A percentile compares a stretch with the other conserved stretches of the same genome.
These are phyloP conservation scores for Paramecium sonneborni DNA, from an alignment of 73 alveolate species.

Conservation along the genomic window DNA sequence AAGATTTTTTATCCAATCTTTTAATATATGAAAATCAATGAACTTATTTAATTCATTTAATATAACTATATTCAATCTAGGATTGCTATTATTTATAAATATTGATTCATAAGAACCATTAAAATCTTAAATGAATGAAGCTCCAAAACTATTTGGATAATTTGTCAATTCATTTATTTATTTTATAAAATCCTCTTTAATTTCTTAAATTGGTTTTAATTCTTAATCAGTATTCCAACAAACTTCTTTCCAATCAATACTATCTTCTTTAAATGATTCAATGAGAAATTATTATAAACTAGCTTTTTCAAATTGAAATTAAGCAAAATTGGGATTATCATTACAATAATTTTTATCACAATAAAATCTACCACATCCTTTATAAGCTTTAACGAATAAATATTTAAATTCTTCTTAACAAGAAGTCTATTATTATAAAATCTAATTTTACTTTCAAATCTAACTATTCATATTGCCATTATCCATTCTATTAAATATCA, in stretches of 20 bases:
- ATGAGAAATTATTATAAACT: neutral
- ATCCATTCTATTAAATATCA: neutral
- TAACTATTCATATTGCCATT: neutral
- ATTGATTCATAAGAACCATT: neutral
- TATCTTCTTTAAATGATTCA: neutral
- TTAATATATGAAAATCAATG: neutral
- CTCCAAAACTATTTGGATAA: neutral
- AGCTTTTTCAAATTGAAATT: neutral
- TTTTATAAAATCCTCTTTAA: neutral
- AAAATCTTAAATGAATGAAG: neutral
- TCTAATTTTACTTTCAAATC: neutral
- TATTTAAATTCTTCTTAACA: neutral
- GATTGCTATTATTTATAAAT: neutral
- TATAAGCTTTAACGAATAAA: neutral
- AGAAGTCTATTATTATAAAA: neutral
- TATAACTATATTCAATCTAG: neutral
- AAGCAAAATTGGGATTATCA: neutral
- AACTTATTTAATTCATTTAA: neutral
- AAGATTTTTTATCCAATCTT: neutral
- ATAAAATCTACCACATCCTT: conserved; percentile 3
- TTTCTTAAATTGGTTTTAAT: neutral
- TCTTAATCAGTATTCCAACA: neutral
- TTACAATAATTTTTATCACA: neutral
- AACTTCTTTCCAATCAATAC: neutral
- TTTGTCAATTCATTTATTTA: neutral